Conservation (phyloP, 208 protist species). For the Leishmania guyanensis region DNA sequence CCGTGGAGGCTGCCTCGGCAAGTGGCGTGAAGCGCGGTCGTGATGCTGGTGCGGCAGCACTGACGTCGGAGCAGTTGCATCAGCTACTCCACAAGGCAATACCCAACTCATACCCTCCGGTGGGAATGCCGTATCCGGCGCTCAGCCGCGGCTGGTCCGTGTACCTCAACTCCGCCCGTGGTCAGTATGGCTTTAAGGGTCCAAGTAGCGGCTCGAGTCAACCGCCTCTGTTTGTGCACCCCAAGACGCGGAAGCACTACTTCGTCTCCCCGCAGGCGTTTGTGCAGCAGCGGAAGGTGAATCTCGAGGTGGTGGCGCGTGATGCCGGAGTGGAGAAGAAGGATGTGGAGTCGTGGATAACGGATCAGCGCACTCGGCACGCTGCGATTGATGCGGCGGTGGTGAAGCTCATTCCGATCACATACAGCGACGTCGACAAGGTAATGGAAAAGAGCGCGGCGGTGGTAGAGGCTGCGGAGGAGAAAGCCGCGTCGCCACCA, state of each 20-base stretch:
- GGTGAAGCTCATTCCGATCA: slow-evolving; percentile 49
- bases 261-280: slow-evolving; percentile 75
- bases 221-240: slow-evolving; percentile 45
- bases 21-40: slow-evolving; percentile 17
- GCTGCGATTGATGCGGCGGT: slow-evolving; percentile 60
- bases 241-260: slow-evolving; percentile 50
- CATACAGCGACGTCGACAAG: slow-evolving; percentile 50
- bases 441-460: slow-evolving; percentile 18
- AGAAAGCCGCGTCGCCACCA: background rate
- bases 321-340: slow-evolving; percentile 23
- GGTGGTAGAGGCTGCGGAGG: background rate
- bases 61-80: slow-evolving; percentile 21
- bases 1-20: background rate
- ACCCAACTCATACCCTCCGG: slow-evolving; percentile 14
- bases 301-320: slow-evolving; percentile 41
- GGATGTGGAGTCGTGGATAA: slow-evolving; percentile 67
- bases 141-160: slow-evolving; percentile 27
- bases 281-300: slow-evolving; percentile 52
- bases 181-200: slow-evolving; percentile 27
- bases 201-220: slow-evolving; percentile 18
- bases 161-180: slow-evolving; percentile 28
- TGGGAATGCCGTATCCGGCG: slow-evolving; percentile 21
- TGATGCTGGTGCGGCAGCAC: background rate
- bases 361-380: slow-evolving; percentile 65
- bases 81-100: slow-evolving; percentile 18